phyloP scores from a whole-genome alignment of 805 yeast genomes.

The Myxozyma neotropica region DNA sequence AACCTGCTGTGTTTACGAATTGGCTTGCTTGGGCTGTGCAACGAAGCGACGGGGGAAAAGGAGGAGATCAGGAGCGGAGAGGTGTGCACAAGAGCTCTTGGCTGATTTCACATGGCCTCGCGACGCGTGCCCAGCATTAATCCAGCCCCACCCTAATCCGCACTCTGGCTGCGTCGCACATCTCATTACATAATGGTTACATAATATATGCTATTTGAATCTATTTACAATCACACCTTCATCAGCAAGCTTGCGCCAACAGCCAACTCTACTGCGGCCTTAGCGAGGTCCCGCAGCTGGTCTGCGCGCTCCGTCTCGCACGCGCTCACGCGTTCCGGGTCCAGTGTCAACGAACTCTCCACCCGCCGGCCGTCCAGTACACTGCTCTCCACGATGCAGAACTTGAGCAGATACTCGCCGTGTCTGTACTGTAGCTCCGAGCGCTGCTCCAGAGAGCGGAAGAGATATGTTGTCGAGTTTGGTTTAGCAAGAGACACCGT shows the following conservation, averaged over 20 bases:
- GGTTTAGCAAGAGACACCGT: too few relatives aligned
- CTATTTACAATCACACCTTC: background rate
- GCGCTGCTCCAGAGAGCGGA: slow-evolving; percentile 23
- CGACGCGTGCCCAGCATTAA: too few relatives aligned
- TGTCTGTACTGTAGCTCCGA: slow-evolving; percentile 16
- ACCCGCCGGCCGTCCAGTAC: slow-evolving; percentile 29
- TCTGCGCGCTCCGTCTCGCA: background rate
- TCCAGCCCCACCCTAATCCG: too few relatives aligned
- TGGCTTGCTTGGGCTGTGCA: background rate
- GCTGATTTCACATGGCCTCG: too few relatives aligned
- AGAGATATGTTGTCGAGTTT: slow-evolving; percentile 13
- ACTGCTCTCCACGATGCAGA: slow-evolving; percentile 25
- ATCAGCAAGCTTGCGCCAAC: slow-evolving; percentile 24
- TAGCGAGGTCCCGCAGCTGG: slow-evolving; percentile 15
- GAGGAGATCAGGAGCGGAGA: too few relatives aligned
- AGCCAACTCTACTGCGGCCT: slow-evolving; percentile 19
- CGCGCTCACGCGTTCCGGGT: background rate
- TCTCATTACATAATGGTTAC: too few relatives aligned
- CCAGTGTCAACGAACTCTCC: slow-evolving; percentile 8
- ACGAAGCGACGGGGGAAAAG: too few relatives aligned
- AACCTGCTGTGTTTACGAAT: background rate
- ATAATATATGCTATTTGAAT: background rate
- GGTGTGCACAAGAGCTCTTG: too few relatives aligned
- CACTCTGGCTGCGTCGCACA: too few relatives aligned
- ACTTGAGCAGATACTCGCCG: slow-evolving; percentile 18